Evolutionary conservation across 768 basidiomycete genomes (phyloP).

Genomic region (Termitomyces heimii): DNA sequence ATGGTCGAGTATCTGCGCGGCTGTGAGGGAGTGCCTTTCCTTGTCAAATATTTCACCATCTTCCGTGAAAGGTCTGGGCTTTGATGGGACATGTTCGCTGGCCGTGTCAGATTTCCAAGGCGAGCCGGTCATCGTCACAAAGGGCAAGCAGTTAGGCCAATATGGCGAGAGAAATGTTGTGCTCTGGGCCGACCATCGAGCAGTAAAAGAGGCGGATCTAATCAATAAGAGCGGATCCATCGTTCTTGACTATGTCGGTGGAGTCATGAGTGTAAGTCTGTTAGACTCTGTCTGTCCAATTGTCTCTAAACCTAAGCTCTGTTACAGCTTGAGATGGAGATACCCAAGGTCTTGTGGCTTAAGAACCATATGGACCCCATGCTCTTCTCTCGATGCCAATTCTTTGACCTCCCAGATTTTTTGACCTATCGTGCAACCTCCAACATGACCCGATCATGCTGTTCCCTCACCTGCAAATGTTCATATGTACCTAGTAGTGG

Average conservation of each 20-base stretch:
- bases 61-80: slow-evolving; percentile 81
- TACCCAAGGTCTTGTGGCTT: slow-evolving; percentile 96
- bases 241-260: slow-evolving; percentile 93
- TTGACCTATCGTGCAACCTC: slow-evolving; percentile 89
- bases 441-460: slow-evolving; percentile 72
- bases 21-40: slow-evolving; percentile 58
- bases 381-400: slow-evolving; percentile 70
- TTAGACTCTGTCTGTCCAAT: not conserved
- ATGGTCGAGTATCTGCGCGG: slow-evolving; percentile 64
- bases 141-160: slow-evolving; percentile 55
- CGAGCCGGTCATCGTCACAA: slow-evolving; percentile 68
- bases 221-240: slow-evolving; percentile 84
- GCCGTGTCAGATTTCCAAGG: slow-evolving; percentile 78
- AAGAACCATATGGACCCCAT: slow-evolving; percentile 78
- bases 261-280: slow-evolving; percentile 65
- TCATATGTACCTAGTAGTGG: slow-evolving; percentile 82
- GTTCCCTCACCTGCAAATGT: slow-evolving; percentile 96
- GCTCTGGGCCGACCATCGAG: slow-evolving; percentile 96
- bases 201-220: slow-evolving; percentile 75
- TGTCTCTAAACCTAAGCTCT: not conserved
- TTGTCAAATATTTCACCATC: slow-evolving; percentile 48
- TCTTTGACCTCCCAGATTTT: slow-evolving; percentile 93
- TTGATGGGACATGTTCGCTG: slow-evolving; percentile 95
- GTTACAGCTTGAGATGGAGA: slow-evolving; percentile 90
- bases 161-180: slow-evolving; percentile 76